phyloP scores from a whole-genome alignment of 2,329 filamentous ascomycete species.

The Aureobasidium sp. region DNA sequence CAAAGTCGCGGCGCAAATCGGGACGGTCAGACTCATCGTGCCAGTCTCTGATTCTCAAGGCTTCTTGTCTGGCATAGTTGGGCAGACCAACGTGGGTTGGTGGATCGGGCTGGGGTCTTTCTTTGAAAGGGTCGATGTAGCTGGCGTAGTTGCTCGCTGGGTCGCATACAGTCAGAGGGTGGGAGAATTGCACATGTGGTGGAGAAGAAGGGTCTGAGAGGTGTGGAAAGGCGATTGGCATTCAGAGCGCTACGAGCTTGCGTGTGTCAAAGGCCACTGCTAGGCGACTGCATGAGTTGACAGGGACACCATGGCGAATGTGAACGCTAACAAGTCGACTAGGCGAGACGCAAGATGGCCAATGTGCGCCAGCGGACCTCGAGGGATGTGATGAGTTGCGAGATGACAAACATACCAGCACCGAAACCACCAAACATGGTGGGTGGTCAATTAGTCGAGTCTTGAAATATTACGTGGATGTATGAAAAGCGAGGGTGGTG shows the following conservation, averaged over 20 bases:
- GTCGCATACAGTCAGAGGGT: constrained; percentile 7
- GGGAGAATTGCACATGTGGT: neutral
- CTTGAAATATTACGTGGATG: neutral
- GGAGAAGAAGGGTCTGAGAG: neutral
- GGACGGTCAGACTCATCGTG: constrained; percentile 2
- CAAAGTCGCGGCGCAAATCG: constrained; percentile 5
- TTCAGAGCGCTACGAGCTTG: neutral
- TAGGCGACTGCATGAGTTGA: neutral
- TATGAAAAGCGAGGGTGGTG: neutral
- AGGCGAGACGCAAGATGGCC: neutral
- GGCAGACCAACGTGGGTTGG: constrained; percentile 11
- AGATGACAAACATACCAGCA: constrained; percentile 13
- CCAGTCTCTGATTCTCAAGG: constrained; percentile 7
- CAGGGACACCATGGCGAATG: neutral
- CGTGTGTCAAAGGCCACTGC: no score
- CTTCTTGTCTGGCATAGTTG: constrained; percentile 11
- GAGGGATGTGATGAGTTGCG: neutral
- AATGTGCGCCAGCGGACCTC: neutral
- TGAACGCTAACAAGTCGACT: neutral
- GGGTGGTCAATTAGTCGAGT: neutral
- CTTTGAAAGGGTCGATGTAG: constrained; percentile 15
- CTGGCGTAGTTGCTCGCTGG: constrained; percentile 9
- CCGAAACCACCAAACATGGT: constrained; percentile 12
- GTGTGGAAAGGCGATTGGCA: neutral
- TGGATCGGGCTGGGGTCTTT: constrained; percentile 9